Evolutionary conservation across 2,329 filamentous ascomycete species (phyloP).

Genomic region (Lizonia empirigonia): DNA sequence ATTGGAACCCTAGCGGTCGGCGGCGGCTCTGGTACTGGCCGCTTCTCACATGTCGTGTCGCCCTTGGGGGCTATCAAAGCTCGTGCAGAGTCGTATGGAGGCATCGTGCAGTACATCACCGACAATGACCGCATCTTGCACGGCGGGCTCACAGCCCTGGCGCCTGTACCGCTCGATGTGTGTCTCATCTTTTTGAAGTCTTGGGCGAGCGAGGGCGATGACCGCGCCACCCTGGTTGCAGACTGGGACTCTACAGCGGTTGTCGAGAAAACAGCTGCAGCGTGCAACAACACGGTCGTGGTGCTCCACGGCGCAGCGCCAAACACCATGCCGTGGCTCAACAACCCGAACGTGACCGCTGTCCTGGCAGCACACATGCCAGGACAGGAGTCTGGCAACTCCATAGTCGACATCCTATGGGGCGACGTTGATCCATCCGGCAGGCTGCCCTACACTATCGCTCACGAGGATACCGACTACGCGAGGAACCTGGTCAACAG

Average conservation of each 20-base stretch:
- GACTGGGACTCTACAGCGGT: constrained; percentile 51
- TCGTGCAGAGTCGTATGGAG: constrained; percentile 30
- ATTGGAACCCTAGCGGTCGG: constrained; percentile 53
- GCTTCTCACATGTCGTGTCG: constrained; percentile 47
- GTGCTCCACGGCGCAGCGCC: constrained; percentile 50
- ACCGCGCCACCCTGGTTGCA: constrained; percentile 47
- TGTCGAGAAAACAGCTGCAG: constrained; percentile 50
- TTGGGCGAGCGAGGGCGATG: constrained; percentile 53
- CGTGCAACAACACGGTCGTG: constrained; percentile 59
- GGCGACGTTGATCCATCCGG: constrained; percentile 78
- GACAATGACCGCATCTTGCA: constrained; percentile 46
- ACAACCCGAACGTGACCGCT: constrained; percentile 49
- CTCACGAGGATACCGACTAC: constrained; percentile 72
- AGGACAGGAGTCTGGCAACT: constrained; percentile 49
- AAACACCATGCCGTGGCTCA: constrained; percentile 48
- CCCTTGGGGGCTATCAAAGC: constrained; percentile 51
- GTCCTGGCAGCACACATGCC: constrained; percentile 50
- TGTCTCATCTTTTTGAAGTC: constrained; percentile 64
- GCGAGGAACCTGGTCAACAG: constrained; percentile 45
- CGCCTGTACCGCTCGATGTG: constrained; percentile 51
- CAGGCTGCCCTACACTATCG: constrained; percentile 84
- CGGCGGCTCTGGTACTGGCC: constrained; percentile 51
- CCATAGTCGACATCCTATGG: constrained; percentile 61
- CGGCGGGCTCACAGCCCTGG: constrained; percentile 28
- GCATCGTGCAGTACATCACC: constrained; percentile 55